phyloP scores from a whole-genome alignment of 1,139 yeast genomes.

The Pichia sp. region DNA sequence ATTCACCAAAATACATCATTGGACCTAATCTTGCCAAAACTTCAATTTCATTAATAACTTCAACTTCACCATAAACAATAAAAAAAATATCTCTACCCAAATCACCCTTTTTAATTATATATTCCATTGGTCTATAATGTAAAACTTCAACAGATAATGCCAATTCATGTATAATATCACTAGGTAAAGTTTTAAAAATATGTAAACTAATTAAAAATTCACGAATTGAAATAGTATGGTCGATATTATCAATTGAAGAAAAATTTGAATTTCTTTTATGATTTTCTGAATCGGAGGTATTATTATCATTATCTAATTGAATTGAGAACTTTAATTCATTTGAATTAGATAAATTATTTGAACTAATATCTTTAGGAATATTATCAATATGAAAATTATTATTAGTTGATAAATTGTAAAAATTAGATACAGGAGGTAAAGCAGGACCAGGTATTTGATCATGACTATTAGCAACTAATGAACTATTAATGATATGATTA shows the following conservation, averaged over 20 bases:
- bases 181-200: conserved; percentile 51
- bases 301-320: too few relatives aligned
- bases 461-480: conserved; percentile 25
- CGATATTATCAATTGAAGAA: conserved; percentile 34
- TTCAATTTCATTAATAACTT: conserved; percentile 46
- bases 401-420: neutral
- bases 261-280: conserved; percentile 2
- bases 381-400: neutral
- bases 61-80: conserved; percentile 63
- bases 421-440: conserved; percentile 25
- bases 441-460: conserved; percentile 31
- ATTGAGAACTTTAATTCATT: too few relatives aligned
- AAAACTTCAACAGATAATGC: conserved; percentile 59
- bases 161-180: conserved; percentile 52
- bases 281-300: too few relatives aligned
- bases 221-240: conserved; percentile 46
- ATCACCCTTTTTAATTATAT: conserved; percentile 55
- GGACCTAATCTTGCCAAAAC: conserved; percentile 53
- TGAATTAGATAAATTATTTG: neutral
- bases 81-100: conserved; percentile 59
- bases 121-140: conserved; percentile 49
- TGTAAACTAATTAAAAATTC: conserved; percentile 54
- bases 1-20: conserved; percentile 72
- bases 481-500: conserved; percentile 5
- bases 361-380: neutral